A percentile compares a stretch with the other conserved stretches of the same genome.
Conservation (phyloP, 1,284 basidiomycete species). For the Ganoderma sp. region DNA sequence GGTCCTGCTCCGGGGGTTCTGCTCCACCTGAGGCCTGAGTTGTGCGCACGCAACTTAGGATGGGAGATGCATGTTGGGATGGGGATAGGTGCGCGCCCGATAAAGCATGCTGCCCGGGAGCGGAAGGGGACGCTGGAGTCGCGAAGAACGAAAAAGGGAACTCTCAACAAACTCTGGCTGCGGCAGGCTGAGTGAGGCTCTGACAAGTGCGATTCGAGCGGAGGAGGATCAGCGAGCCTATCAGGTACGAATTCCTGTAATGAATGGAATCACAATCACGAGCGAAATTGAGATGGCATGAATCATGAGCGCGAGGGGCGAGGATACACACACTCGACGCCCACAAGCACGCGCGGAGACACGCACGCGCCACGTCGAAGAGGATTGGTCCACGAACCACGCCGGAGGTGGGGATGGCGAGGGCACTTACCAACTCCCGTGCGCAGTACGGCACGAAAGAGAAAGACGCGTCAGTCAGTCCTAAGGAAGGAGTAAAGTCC, state of each 20-base stretch:
- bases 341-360: neutral
- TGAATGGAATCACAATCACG: neutral
- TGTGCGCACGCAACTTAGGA: too few species aligned
- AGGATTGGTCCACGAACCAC: neutral
- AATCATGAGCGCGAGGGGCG: neutral
- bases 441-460: neutral
- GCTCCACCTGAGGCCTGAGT: neutral
- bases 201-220: constrained; percentile 4
- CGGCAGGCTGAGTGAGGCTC: neutral
- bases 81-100: neutral
- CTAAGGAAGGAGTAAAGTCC: neutral
- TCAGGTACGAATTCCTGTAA: neutral
- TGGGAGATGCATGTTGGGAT: neutral
- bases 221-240: neutral
- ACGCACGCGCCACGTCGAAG: neutral
- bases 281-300: neutral
- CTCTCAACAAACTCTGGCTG: neutral
- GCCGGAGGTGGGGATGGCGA: neutral
- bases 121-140: neutral
- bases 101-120: neutral
- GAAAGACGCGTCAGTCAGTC: neutral
- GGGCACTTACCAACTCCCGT: neutral
- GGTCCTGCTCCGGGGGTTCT: neutral
- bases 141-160: too few species aligned
- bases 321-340: neutral